Base-by-base conservation (phyloP, 2,329 filamentous ascomycete genomes). In the Exutisphaerella laricina region DNA sequence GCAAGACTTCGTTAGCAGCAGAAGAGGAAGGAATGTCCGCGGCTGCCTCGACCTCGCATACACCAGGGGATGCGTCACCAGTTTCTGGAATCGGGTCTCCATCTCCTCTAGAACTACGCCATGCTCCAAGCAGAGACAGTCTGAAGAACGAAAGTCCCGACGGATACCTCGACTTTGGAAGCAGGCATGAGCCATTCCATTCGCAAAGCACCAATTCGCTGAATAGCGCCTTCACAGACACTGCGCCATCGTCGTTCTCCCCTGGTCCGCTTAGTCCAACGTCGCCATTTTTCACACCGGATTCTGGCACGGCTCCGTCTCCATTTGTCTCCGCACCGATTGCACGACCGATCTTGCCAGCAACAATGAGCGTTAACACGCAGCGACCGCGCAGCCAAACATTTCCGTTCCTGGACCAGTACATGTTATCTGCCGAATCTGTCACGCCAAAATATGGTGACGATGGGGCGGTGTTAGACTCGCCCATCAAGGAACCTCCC, bases 381-480 rank as follows among this genome's bases (percentile, higher is more conserved):
- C 82, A 84, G 56, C 77, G 87, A 43, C 86, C 85, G n/a, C 77
- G 88, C 58, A 92, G 86, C 62, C 88, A 94, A 64, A 94, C 88
- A 0, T 88, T 94, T 50, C 87, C 88, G 1, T 80, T 82, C 32
- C 79, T 83, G 7, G 82, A 81, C 52, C 71, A 77, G 13, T 75
- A 75, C 55, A 70, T 77, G 49, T 70, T 72, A 25, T 65, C 71
- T 34, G 69, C 71, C n/a, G 77, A 80, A 33, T 67, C 72, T 12
- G 58, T 74, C 16, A 75, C 72, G n/a, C 71, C 76, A 14, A 79
- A 79, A 58, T 72, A 72, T 49, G 57, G 68, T 4, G n/a, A n/a
- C n/a, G 62, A 65, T 22, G 66, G 67, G 21, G 65, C 70, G 16
- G 65, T 50, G 2, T 51, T 63, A 13, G 60, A 64, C 48, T 62